Percentiles rank a stretch among this genome's conserved stretches.
These are phyloP conservation scores for Marchantia polymorpha DNA, from an alignment of 225 moss, liverwort and hornwort genomes.

Conservation along the genomic window DNA sequence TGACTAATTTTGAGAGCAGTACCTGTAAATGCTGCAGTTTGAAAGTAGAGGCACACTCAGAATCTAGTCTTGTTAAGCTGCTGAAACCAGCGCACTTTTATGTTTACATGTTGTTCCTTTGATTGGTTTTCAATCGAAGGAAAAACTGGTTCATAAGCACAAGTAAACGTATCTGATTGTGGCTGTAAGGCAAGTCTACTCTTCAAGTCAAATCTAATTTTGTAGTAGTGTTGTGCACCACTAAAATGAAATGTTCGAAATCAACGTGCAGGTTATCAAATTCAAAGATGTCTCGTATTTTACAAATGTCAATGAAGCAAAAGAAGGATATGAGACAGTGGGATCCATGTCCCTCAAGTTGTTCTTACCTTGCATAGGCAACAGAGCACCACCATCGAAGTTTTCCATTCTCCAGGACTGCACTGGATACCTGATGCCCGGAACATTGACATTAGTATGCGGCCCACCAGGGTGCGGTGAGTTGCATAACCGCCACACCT, in stretches of 20 bases:
- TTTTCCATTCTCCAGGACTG: slow-evolving; percentile 76
- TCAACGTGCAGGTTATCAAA: slow-evolving; percentile 59
- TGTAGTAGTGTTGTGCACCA: background rate
- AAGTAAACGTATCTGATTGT: no score
- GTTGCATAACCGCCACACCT: slow-evolving; percentile 7
- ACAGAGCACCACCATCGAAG: slow-evolving; percentile 50
- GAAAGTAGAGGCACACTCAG: no score
- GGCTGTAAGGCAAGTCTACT: no score
- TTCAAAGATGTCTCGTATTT: slow-evolving; percentile 65
- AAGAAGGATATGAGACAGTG: slow-evolving; percentile 71
- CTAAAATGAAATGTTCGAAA: background rate
- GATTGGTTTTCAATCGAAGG: no score
- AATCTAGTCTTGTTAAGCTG: no score
- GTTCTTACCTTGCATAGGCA: slow-evolving; percentile 52
- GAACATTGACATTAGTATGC: slow-evolving; percentile 86
- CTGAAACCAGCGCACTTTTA: no score
- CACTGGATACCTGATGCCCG: slow-evolving; percentile 89
- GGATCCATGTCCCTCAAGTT: slow-evolving; percentile 56
- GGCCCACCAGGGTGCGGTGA: slow-evolving; percentile 90
- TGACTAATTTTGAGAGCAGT: no score
- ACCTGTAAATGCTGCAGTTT: no score
- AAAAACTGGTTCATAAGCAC: no score
- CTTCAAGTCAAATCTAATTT: no score
- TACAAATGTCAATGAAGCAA: slow-evolving; percentile 56
- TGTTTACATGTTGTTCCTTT: no score